Conservation (phyloP, 306 rosid genomes). For the Prunus persica region Prunus_persica_NCBIv2 NC_034015.1:17074501-17075000, state of each 20-base stretch:
- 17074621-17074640: not conserved
- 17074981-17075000: not conserved
- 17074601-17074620: slow-evolving; percentile 4
- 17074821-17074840: slow-evolving; percentile 69
- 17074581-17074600: not conserved
- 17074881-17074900: not conserved
- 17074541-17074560: not conserved
- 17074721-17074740: slow-evolving; percentile 77
- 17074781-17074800: slow-evolving; percentile 71
- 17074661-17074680: slow-evolving; percentile 36
- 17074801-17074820: slow-evolving; percentile 65
- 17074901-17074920: not conserved
- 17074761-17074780: slow-evolving; percentile 88
- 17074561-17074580: not conserved
- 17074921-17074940: not conserved
- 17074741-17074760: slow-evolving; percentile 80
- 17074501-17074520: not conserved
- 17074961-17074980: not conserved
- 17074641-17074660: not conserved
- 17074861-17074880: not conserved
- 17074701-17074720: slow-evolving; percentile 54
- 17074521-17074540: not conserved
- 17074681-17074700: slow-evolving; percentile 37
- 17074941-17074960: too few relatives aligned
- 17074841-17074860: not conserved